Percentiles rank a stretch among this genome's conserved stretches.
Conservation (phyloP, 805 yeast genomes). For the Schwanniomyces polymorphus region DNA sequence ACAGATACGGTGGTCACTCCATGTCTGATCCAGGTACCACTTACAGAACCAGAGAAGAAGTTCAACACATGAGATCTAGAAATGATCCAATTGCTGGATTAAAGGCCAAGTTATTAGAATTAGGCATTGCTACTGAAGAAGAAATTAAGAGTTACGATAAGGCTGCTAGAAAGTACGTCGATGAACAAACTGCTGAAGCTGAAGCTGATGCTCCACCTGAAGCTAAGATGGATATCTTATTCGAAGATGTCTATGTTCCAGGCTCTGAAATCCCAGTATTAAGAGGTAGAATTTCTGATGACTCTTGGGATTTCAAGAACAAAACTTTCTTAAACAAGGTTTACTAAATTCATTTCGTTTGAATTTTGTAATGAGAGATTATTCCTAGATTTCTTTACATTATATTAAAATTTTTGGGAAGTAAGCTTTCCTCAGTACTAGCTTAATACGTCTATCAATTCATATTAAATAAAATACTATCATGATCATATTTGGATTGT, state of each 20-base stretch:
- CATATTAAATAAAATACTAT: neutral
- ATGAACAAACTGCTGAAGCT: conserved; percentile 90
- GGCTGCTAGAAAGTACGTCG: conserved; percentile 93
- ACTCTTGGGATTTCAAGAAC: conserved; percentile 80
- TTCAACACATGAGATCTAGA: conserved; percentile 98
- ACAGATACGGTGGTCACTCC: conserved; percentile 99
- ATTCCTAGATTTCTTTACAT: conserved; percentile 1
- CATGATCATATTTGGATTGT: neutral
- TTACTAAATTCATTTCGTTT: conserved; percentile 24
- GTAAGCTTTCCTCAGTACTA: neutral
- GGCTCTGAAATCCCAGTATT: conserved; percentile 90
- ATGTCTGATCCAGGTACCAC: conserved; percentile 99
- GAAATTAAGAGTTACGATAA: conserved; percentile 94
- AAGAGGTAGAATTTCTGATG: conserved; percentile 96
- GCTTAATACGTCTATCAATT: neutral
- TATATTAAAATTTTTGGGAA: neutral
- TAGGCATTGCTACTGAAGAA: conserved; percentile 86
- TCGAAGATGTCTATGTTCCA: conserved; percentile 94
- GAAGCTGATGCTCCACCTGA: conserved; percentile 95
- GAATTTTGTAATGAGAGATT: neutral
- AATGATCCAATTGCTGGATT: conserved; percentile 97
- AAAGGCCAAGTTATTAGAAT: conserved; percentile 80
- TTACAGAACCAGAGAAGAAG: conserved; percentile 99
- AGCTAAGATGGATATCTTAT: conserved; percentile 89
- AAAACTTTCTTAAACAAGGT: conserved; percentile 47